phyloP scores from a whole-genome alignment of 306 rosid genomes.

The Dalbergia cochinchinensis region DNA sequence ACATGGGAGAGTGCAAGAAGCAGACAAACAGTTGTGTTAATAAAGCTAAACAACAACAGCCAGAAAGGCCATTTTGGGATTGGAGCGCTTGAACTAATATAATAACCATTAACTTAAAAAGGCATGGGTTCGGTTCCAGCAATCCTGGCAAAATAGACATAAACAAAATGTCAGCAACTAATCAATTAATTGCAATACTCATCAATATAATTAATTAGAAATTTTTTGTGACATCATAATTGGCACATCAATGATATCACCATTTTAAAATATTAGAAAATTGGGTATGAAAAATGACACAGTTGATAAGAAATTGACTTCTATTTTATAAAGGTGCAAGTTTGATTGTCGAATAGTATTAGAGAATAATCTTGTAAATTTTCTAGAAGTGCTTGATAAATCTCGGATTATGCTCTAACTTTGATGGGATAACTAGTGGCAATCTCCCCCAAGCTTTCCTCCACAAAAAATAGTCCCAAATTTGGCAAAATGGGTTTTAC shows the following conservation, averaged over 20 bases:
- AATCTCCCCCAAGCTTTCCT: too few species aligned
- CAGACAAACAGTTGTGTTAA: slow-evolving; percentile 53
- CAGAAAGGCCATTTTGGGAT: slow-evolving; percentile 87
- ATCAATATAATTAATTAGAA: neutral
- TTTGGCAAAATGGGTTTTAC: slow-evolving; percentile 9
- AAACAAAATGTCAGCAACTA: slow-evolving; percentile 35
- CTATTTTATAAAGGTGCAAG: too few species aligned
- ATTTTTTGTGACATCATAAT: neutral
- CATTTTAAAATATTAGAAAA: neutral
- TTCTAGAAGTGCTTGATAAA: too few species aligned
- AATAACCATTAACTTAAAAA: slow-evolving; percentile 45
- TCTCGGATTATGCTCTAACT: too few species aligned
- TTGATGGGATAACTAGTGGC: too few species aligned
- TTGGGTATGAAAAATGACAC: too few species aligned
- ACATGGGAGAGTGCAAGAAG: slow-evolving; percentile 50
- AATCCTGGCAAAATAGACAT: slow-evolving; percentile 53
- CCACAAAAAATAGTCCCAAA: neutral
- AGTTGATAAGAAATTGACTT: too few species aligned
- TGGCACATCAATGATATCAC: neutral
- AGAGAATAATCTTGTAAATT: too few species aligned
- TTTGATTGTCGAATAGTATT: too few species aligned
- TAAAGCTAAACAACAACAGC: slow-evolving; percentile 57
- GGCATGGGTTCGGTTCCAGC: slow-evolving; percentile 72
- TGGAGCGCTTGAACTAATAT: slow-evolving; percentile 44
- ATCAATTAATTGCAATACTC: neutral